A percentile compares a stretch with the other conserved stretches of the same genome.
Evolutionary conservation across 1,284 basidiomycete genomes (phyloP).

Genomic region (Moesziomyces antarcticus): DNA sequence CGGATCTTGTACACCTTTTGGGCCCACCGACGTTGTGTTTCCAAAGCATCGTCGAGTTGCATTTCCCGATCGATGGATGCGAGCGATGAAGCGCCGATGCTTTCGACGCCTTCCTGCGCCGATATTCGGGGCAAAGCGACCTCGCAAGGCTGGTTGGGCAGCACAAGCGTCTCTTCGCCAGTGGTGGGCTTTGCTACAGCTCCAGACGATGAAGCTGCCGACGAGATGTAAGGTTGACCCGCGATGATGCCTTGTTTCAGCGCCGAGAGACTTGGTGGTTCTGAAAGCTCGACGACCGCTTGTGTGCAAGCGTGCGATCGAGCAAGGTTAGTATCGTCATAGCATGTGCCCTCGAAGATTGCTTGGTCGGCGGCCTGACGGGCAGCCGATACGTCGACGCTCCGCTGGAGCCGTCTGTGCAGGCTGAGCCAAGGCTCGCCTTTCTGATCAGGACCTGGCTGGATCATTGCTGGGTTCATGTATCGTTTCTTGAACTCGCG

Average conservation of each 20-base stretch:
- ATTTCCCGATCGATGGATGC: conserved; percentile 24
- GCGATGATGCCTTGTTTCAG: conserved; percentile 10
- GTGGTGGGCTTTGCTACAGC: neutral
- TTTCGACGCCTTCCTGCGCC: conserved; percentile 1
- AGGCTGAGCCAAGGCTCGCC: conserved; percentile 18
- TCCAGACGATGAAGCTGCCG: neutral
- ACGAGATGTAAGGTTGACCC: conserved; percentile 7
- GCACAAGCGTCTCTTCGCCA: neutral
- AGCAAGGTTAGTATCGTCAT: conserved; percentile 8
- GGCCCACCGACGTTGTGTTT: conserved; percentile 19
- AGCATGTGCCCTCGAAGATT: conserved; percentile 8
- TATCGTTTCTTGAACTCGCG: conserved; percentile 5
- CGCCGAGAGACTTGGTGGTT: conserved; percentile 1
- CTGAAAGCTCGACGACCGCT: neutral
- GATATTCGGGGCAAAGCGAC: neutral
- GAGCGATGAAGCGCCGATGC: conserved; percentile 13
- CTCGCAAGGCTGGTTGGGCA: neutral
- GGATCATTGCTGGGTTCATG: conserved; percentile 10
- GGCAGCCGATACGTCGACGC: neutral
- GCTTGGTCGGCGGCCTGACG: conserved; percentile 11
- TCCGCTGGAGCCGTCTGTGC: conserved; percentile 9
- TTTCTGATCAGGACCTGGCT: conserved; percentile 10
- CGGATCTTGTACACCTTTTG: conserved; percentile 5
- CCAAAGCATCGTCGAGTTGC: conserved; percentile 10
- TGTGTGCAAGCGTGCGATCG: neutral